phyloP scores from a whole-genome alignment of 495 filamentous ascomycete genomes.

The Xylaria intraflava region DNA sequence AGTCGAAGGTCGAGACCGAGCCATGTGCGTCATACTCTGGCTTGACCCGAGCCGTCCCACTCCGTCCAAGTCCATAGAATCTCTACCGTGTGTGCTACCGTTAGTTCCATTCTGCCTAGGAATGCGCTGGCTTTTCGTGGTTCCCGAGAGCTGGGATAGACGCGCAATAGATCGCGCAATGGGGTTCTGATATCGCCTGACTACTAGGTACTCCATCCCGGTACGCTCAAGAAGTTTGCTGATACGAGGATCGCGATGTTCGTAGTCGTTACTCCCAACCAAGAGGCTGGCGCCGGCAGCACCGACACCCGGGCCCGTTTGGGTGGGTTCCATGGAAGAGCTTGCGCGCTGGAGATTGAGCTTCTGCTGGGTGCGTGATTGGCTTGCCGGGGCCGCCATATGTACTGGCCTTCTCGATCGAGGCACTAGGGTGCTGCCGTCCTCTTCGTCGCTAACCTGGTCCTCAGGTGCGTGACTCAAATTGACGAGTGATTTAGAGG shows the following conservation, averaged over 20 bases:
- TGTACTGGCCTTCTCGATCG: conserved; percentile 24
- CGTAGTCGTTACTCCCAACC: conserved; percentile 35
- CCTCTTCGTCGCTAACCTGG: conserved; percentile 30
- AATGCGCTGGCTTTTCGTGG: conserved; percentile 41
- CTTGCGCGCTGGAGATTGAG: conserved; percentile 62
- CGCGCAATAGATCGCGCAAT: conserved; percentile 51
- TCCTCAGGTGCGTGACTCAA: conserved; percentile 21
- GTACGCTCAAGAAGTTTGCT: conserved; percentile 54
- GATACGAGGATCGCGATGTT: conserved; percentile 46
- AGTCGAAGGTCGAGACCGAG: conserved; percentile 24
- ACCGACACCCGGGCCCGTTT: conserved; percentile 33
- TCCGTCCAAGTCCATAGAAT: conserved; percentile 17
- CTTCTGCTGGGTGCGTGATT: conserved; percentile 64
- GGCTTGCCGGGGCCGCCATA: conserved; percentile 37
- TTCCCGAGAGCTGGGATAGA: conserved; percentile 43
- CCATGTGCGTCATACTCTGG: conserved; percentile 29
- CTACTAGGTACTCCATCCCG: conserved; percentile 58
- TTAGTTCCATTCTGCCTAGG: conserved; percentile 26
- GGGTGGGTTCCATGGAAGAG: conserved; percentile 54
- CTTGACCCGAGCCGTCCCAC: conserved; percentile 32
- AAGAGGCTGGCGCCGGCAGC: conserved; percentile 31
- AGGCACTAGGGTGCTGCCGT: conserved; percentile 33
- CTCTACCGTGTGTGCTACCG: conserved; percentile 18
- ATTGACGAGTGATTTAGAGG: conserved; percentile 34
- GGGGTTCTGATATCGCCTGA: conserved; percentile 62